These are phyloP conservation scores for Collariella sp. DNA, from an alignment of 495 filamentous ascomycete species.

Conservation along the genomic window DNA sequence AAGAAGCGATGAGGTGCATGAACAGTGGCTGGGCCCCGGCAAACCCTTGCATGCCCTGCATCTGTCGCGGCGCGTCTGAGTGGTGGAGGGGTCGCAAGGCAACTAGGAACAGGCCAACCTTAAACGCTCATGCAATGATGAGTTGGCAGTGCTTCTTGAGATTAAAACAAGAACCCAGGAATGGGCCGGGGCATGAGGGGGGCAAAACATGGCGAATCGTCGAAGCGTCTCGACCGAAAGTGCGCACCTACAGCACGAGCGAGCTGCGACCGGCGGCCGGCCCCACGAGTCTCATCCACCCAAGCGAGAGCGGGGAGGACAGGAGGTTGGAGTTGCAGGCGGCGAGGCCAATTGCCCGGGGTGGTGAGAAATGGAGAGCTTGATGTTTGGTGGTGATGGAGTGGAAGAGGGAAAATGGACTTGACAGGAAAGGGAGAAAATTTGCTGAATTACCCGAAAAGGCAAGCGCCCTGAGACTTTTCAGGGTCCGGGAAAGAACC, in stretches of 20 bases:
- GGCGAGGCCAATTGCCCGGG: background rate
- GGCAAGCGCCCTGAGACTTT: too few species aligned
- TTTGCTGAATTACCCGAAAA: too few species aligned
- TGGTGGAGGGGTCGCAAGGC: constrained; percentile 28
- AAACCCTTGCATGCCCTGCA: constrained; percentile 36
- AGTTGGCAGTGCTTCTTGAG: constrained; percentile 74
- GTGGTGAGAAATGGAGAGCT: background rate
- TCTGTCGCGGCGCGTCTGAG: constrained; percentile 29
- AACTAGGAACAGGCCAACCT: constrained; percentile 48
- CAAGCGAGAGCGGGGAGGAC: constrained; percentile 17
- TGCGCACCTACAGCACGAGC: background rate
- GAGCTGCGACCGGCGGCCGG: background rate
- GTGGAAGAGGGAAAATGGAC: background rate
- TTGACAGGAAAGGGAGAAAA: too few species aligned
- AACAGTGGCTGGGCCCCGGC: constrained; percentile 41
- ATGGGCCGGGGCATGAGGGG: constrained; percentile 17
- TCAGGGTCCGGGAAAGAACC: too few species aligned
- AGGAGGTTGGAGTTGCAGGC: background rate
- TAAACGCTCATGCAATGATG: constrained; percentile 70
- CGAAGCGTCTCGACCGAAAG: constrained; percentile 10
- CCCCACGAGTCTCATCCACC: constrained; percentile 5
- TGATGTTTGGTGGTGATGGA: background rate
- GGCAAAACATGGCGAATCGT: constrained; percentile 16
- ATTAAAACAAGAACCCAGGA: constrained; percentile 45
- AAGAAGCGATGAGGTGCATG: constrained; percentile 49